phyloP scores from a whole-genome alignment of 2,329 filamentous ascomycete species.

The Ustulina deusta region DNA sequence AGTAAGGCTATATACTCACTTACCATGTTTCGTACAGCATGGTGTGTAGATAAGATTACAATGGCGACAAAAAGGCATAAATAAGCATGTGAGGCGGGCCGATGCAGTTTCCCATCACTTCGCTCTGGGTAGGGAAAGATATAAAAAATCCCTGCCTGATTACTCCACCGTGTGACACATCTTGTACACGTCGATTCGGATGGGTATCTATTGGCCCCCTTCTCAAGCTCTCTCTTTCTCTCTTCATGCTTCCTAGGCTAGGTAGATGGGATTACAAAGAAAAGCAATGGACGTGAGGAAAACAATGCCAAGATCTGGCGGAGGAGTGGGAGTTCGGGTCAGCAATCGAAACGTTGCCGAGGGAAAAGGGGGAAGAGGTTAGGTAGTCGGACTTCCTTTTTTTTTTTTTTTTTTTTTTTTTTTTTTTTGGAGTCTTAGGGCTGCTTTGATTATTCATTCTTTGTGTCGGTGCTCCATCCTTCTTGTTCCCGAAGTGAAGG shows the following conservation, averaged over 20 bases:
- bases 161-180: conserved; percentile 23
- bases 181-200: conserved; percentile 14
- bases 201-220: neutral
- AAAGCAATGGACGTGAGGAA: neutral
- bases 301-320: conserved; percentile 20
- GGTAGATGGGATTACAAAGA: conserved; percentile 1
- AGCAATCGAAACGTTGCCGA: conserved; percentile 33
- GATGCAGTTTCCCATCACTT: conserved; percentile 22
- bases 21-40: neutral
- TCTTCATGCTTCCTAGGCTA: neutral
- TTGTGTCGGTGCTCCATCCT: no score
- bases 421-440: no score
- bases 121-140: neutral
- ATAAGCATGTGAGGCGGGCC: conserved; percentile 30
- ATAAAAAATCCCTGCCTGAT: conserved; percentile 5
- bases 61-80: conserved; percentile 1
- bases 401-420: no score
- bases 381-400: neutral
- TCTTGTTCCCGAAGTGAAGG: neutral
- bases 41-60: neutral
- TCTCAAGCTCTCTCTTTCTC: neutral
- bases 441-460: no score
- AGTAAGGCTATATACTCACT: conserved; percentile 17
- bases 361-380: neutral
- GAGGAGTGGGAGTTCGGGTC: conserved; percentile 29